phyloP scores from a whole-genome alignment of 768 basidiomycete genomes.

The Mycena crocata region DNA sequence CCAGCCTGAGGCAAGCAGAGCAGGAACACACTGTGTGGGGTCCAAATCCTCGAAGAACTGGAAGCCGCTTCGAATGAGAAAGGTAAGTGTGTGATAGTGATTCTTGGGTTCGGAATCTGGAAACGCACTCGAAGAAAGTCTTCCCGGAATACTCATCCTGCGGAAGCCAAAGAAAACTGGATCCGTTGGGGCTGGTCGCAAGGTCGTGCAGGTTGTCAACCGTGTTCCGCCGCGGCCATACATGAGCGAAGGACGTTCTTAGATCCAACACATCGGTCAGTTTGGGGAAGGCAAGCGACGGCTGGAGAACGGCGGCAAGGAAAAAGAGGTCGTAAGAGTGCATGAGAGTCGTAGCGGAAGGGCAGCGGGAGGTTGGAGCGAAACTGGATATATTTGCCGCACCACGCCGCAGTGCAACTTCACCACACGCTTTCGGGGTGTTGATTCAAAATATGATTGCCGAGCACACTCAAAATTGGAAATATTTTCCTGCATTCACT shows the following conservation, averaged over 20 bases:
- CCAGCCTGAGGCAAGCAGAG: slow-evolving; percentile 27
- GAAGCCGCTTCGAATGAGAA: slow-evolving; percentile 60
- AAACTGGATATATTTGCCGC: background rate
- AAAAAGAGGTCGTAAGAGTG: slow-evolving; percentile 25
- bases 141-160: slow-evolving; percentile 75
- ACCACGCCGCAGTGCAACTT: slow-evolving; percentile 3
- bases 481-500: background rate
- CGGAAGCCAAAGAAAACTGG: slow-evolving; percentile 72
- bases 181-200: slow-evolving; percentile 57
- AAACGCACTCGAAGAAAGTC: slow-evolving; percentile 76
- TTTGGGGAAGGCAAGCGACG: slow-evolving; percentile 19
- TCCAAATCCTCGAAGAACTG: slow-evolving; percentile 70
- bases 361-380: slow-evolving; percentile 11
- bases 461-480: background rate
- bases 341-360: slow-evolving; percentile 25
- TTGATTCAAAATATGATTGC: slow-evolving; percentile 5
- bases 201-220: slow-evolving; percentile 34
- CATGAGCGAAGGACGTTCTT: slow-evolving; percentile 10
- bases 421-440: background rate
- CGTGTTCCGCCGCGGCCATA: slow-evolving; percentile 19
- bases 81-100: background rate
- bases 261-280: background rate
- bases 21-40: slow-evolving; percentile 70
- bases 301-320: slow-evolving; percentile 7
- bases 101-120: background rate